Evolutionary conservation across 2,329 filamentous ascomycete species (phyloP).

Genomic region (Scolecobasidium constrictum): DNA sequence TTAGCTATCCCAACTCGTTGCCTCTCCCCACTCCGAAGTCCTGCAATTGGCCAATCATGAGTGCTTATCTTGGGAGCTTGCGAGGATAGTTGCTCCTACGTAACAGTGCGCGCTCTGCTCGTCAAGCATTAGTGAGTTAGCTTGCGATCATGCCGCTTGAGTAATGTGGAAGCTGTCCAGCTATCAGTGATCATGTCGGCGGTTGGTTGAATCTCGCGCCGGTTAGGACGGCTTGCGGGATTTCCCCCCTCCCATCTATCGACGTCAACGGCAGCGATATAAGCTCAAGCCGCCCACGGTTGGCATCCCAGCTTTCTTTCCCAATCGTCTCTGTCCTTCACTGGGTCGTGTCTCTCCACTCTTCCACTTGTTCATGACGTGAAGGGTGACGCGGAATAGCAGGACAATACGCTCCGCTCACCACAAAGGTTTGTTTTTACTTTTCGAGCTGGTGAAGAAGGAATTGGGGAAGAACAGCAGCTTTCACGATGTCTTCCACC

Average conservation of each 20-base stretch:
- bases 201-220: background rate
- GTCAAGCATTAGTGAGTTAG: background rate
- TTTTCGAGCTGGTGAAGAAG: too few species aligned
- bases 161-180: too few species aligned
- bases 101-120: background rate
- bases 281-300: background rate
- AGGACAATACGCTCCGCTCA: too few species aligned
- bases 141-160: too few species aligned
- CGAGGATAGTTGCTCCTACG: background rate
- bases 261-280: background rate
- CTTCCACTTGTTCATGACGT: too few species aligned
- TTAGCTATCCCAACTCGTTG: background rate
- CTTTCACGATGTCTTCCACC: background rate
- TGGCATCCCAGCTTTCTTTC: background rate
- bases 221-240: background rate
- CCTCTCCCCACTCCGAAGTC: background rate
- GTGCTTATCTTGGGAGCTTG: background rate
- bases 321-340: background rate
- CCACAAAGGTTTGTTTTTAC: too few species aligned
- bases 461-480: too few species aligned
- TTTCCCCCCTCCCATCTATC: too few species aligned
- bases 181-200: too few species aligned
- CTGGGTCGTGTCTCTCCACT: background rate
- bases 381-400: too few species aligned
- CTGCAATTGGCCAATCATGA: background rate